Base-by-base conservation (phyloP, 2,329 filamentous ascomycete species). In the Arthrocladium fulminans region DNA sequence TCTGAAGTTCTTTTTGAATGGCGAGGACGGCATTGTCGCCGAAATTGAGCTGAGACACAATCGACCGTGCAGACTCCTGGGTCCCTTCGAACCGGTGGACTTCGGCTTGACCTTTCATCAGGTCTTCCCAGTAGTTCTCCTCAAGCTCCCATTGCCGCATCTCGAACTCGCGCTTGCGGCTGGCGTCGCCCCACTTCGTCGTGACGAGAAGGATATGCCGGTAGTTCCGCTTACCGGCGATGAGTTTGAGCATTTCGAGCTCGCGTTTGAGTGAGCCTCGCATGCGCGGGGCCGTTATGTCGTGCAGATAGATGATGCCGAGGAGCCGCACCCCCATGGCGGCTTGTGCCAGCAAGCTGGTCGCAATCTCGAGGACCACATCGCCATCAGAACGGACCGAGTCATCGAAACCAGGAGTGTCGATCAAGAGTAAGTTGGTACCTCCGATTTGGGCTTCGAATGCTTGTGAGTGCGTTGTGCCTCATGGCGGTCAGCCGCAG, bases 351-450 rank as follows among this genome's bases (percentile, higher is more conserved):
- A 51, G 42, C 20, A 64, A 48, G 15, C 56, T 47, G 35, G 50
- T 39, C 2, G 60, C 55, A 8, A 66, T 61, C n/a, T 63, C 58
- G 2, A 25, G 42, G 1, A 67, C 54, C 15, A 66, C 59, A 17
- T 65, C 59, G 0, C 52, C 51, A 43, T 67, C 63, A 13, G 52
- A 53, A 7, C 59, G 49, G 8, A 40, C 42, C 1, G 52, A 59
- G 45, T 65, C 64, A 39, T 65, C 57, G 45, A 64, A 64, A 4
- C 60, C 63, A 13, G 63, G 64, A 1, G 62, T 65, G 49, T 67
- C 65, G 23, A 68, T 57, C n/a, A 67, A 24, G 7, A 53, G 25
- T 4, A 59, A 49, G 47, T 55, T 43, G 10, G 38, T 51, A 19
- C 47, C 47, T n/a, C 46, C 51, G n/a, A 55, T 39, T 12, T 50